These are phyloP conservation scores for Neoscytalidium dimidiatum DNA, from an alignment of 2,329 filamentous ascomycete species.

Conservation along the genomic window DNA sequence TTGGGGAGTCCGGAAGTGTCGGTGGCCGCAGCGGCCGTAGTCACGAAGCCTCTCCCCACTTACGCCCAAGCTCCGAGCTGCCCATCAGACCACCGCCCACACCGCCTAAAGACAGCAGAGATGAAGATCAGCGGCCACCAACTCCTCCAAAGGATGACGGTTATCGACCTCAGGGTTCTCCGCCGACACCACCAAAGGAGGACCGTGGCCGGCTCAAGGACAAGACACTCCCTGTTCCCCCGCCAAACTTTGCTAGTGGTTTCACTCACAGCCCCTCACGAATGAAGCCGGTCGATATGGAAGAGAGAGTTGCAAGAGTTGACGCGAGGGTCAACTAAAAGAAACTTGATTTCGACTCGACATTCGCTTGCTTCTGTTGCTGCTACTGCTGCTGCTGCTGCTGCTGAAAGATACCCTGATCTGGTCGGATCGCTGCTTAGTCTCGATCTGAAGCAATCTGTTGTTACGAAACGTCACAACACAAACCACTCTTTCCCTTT, in stretches of 20 bases:
- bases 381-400: constrained; percentile 8
- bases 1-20: constrained; percentile 72
- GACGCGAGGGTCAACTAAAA: constrained; percentile 16
- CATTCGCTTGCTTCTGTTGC: constrained; percentile 15
- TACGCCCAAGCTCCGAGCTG: constrained; percentile 22
- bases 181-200: constrained; percentile 45
- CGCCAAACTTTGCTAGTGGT: constrained; percentile 19
- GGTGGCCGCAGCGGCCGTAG: constrained; percentile 56
- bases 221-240: constrained; percentile 37
- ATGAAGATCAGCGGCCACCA: constrained; percentile 33
- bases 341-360: neutral
- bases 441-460: constrained; percentile 4
- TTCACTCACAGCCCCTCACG: constrained; percentile 23
- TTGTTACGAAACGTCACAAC: constrained; percentile 10
- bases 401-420: constrained; percentile 12
- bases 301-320: constrained; percentile 14
- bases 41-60: constrained; percentile 20
- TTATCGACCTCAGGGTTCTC: constrained; percentile 29
- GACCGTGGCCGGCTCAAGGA: constrained; percentile 29
- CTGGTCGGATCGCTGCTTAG: constrained; percentile 10
- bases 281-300: constrained; percentile 20
- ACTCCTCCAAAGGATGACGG: constrained; percentile 40
- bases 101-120: constrained; percentile 44
- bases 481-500: constrained; percentile 1
- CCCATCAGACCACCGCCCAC: constrained; percentile 43